phyloP scores from a whole-genome alignment of 805 yeast species.

The Kluyveromyces wickerhamii region DNA sequence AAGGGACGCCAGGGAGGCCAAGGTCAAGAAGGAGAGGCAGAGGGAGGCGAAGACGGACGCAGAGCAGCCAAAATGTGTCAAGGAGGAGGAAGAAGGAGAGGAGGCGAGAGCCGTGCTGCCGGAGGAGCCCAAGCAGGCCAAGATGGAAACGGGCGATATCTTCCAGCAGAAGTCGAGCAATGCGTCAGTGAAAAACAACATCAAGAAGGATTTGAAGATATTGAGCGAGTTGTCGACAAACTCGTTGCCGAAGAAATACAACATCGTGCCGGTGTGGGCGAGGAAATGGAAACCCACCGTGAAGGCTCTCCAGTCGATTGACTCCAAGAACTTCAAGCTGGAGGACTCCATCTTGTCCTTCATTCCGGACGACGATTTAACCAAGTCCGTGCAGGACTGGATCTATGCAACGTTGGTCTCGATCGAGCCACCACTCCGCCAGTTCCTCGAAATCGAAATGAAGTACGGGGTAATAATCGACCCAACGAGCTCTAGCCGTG shows the following conservation, averaged over 20 bases:
- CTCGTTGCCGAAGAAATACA: conserved; percentile 54
- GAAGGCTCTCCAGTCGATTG: conserved; percentile 27
- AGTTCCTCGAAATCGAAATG: conserved; percentile 63
- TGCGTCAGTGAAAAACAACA: conserved; percentile 25
- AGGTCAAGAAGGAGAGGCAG: not conserved
- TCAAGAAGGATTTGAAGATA: conserved; percentile 26
- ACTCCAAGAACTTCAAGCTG: conserved; percentile 26
- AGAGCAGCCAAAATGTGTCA: no score
- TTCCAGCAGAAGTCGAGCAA: conserved; percentile 27
- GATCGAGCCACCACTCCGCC: conserved; percentile 43
- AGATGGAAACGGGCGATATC: conserved; percentile 13
- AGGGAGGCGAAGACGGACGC: not conserved
- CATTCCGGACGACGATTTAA: conserved; percentile 70
- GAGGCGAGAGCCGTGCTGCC: no score
- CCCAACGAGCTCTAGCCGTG: conserved; percentile 51
- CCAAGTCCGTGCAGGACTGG: conserved; percentile 83
- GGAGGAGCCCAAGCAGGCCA: not conserved
- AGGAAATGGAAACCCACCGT: conserved; percentile 53
- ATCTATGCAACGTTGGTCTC: conserved; percentile 72
- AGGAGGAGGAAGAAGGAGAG: conserved; percentile 1
- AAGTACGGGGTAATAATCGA: conserved; percentile 68
- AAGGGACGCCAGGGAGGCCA: conserved; percentile 6
- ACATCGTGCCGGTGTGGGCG: conserved; percentile 76
- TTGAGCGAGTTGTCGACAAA: conserved; percentile 24
- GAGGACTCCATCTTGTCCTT: conserved; percentile 50